Conservation (phyloP, 2,329 filamentous ascomycete genomes). For the Aspergillus clavatus region DNA sequence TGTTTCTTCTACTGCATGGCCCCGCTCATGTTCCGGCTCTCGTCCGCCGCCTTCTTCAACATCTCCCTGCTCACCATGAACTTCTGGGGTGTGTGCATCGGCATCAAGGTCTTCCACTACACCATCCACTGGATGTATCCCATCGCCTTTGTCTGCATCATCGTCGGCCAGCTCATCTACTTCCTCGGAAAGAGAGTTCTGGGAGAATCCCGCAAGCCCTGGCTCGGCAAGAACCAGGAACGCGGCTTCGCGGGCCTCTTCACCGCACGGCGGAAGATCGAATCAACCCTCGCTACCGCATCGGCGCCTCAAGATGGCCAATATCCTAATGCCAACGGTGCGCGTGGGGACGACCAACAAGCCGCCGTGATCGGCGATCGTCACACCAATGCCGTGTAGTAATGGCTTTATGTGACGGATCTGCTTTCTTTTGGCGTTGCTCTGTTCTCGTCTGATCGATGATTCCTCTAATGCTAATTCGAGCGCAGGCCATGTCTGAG, state of each 20-base stretch:
- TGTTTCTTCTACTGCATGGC: constrained; percentile 82
- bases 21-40: constrained; percentile 83
- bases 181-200: constrained; percentile 77
- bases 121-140: constrained; percentile 87
- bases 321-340: constrained; percentile 4
- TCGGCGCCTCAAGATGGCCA: constrained; percentile 10
- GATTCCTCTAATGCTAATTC: too few relatives aligned
- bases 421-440: too few relatives aligned
- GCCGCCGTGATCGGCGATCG: constrained; percentile 1
- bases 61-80: constrained; percentile 90
- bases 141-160: constrained; percentile 88
- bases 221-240: constrained; percentile 85
- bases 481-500: too few relatives aligned
- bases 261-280: constrained; percentile 74
- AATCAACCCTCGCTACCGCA: constrained; percentile 16
- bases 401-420: neutral
- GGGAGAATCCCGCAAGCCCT: constrained; percentile 89
- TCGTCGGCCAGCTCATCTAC: constrained; percentile 79
- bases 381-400: constrained; percentile 9
- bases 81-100: constrained; percentile 96
- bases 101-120: constrained; percentile 77
- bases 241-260: constrained; percentile 72
- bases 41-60: constrained; percentile 91
- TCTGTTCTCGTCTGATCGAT: too few relatives aligned
- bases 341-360: neutral